Base-by-base conservation (phyloP, 2,329 filamentous ascomycete genomes). In the Endoconidiophora laricicola region DNA sequence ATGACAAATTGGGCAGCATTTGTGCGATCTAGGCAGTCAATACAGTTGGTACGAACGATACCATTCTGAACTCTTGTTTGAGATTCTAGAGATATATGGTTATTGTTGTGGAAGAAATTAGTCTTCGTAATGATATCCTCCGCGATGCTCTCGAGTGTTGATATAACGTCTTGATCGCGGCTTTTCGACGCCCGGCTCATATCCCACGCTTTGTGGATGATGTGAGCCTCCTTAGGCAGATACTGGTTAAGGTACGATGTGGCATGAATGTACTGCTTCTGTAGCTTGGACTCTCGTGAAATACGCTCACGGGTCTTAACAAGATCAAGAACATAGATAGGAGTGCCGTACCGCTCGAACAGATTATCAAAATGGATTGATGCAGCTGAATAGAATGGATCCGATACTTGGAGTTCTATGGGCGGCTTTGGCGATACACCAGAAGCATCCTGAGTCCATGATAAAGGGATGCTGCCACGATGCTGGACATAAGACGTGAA, bases 1-100 rank as follows among this genome's bases (percentile, higher is more conserved):
- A 98, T 93, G 26, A 98, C 88, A 58, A 96, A 98, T 61, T 98
- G 91, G 1, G 91, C 91, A 2, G 91, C 91, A 61, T 98, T 98
- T 6, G 91, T 98, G 20, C 91, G 81, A 64, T 98, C 91, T 1
- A 98, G 73, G 59, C 91, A 98, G 64, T 98, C 91, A 58, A 98
- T 96, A 62, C 91, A 98, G 60, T 98, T 98, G 1, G 91, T 98
- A 52, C 91, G 78, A 7, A 86, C 90, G 39, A 98, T 77, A 7
- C 91, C 91, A 56, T 94, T 94, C 61, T 98, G 91, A 1, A 91
- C 77, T 29, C 72, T 75, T 3, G 83, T 71, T 6, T 36, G 29
- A 5, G 51, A n/a, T 55, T 63, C 60, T 3, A 76, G 71, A 18
- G 74, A 75, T 38, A 78, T 77, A 33, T 78, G 75, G 55, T 88